Conservation (phyloP, 176 grass and related monocot species). For the Dactylis glomerata region DNA sequence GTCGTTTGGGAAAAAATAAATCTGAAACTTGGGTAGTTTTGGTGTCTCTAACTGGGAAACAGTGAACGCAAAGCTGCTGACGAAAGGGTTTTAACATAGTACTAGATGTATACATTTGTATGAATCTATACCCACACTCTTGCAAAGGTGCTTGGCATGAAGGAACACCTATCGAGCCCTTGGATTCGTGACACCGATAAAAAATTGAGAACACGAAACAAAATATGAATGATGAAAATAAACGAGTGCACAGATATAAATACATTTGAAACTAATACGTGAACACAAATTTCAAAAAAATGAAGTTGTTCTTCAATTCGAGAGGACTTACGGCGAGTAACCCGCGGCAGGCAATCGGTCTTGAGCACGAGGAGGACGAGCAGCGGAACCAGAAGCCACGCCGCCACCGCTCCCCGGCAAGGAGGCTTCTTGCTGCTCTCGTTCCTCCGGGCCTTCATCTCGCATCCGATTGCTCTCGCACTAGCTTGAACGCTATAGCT, state of each 20-base stretch:
- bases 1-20: too few species aligned
- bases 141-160: background rate
- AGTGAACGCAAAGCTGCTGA: background rate
- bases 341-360: slow-evolving; percentile 26
- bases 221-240: background rate
- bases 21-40: background rate
- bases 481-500: background rate
- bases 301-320: background rate
- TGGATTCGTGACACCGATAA: background rate
- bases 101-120: background rate
- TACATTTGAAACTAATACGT: too few species aligned
- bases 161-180: background rate
- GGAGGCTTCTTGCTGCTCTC: slow-evolving; percentile 16
- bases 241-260: background rate
- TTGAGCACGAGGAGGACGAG: slow-evolving; percentile 34
- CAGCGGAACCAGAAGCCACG: slow-evolving; percentile 33
- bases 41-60: slow-evolving; percentile 8
- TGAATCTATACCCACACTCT: background rate
- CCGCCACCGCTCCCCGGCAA: background rate
- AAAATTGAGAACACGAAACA: background rate
- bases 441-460: slow-evolving; percentile 10
- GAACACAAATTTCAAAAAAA: background rate
- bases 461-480: background rate
- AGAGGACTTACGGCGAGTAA: slow-evolving; percentile 18
- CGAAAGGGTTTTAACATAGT: background rate